These are phyloP conservation scores for Vigna reflexopilosa DNA, from an alignment of 306 rosid species.

Conservation along the genomic window DNA sequence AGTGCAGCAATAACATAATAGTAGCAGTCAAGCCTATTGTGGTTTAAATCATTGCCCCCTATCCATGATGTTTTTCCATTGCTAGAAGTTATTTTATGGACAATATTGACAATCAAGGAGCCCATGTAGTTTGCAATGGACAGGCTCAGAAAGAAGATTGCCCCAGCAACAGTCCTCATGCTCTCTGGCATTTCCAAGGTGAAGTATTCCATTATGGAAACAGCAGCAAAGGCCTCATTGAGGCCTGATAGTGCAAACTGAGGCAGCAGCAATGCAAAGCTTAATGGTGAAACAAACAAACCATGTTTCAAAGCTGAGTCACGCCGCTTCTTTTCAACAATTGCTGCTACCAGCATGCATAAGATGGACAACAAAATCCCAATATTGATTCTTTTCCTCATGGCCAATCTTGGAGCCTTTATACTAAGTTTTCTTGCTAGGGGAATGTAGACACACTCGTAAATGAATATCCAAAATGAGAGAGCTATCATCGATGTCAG, in stretches of 20 bases:
- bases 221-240: slow-evolving; percentile 71
- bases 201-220: slow-evolving; percentile 79
- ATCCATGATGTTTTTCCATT: slow-evolving; percentile 62
- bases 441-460: slow-evolving; percentile 65
- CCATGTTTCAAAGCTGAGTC: slow-evolving; percentile 51
- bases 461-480: slow-evolving; percentile 73
- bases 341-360: slow-evolving; percentile 69
- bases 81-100: slow-evolving; percentile 47
- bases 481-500: slow-evolving; percentile 66
- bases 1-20: slow-evolving; percentile 63
- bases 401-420: slow-evolving; percentile 52
- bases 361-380: slow-evolving; percentile 75
- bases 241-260: slow-evolving; percentile 68
- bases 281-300: slow-evolving; percentile 54
- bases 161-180: slow-evolving; percentile 84
- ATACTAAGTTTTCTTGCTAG: slow-evolving; percentile 22
- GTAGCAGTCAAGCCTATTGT: slow-evolving; percentile 61
- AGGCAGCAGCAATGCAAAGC: slow-evolving; percentile 60
- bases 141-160: slow-evolving; percentile 70
- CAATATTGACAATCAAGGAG: slow-evolving; percentile 58
- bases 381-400: slow-evolving; percentile 57
- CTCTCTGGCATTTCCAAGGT: slow-evolving; percentile 72
- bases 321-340: slow-evolving; percentile 64
- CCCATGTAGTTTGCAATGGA: slow-evolving; percentile 69
- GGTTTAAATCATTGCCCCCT: slow-evolving; percentile 71